Conservation (phyloP, 768 basidiomycete genomes). For the Hygrocybe punicea region DNA sequence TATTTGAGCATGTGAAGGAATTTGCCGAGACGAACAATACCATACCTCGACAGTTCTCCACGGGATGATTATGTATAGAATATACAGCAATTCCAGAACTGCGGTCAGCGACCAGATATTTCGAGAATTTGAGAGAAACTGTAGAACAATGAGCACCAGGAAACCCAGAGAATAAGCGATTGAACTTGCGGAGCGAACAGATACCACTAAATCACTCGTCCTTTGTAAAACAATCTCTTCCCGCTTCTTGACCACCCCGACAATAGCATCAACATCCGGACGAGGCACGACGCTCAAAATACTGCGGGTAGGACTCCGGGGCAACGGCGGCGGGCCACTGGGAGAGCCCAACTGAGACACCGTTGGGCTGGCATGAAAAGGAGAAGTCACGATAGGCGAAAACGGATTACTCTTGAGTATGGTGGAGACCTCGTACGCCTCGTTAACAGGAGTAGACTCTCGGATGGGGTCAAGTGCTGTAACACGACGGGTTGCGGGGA, state of each 20-base stretch:
- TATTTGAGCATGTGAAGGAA: not conserved
- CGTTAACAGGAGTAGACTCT: conserved; percentile 50
- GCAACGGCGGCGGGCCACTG: conserved; percentile 40
- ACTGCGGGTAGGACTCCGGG: conserved; percentile 40
- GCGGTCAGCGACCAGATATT: conserved; percentile 59
- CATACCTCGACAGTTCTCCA: conserved; percentile 48
- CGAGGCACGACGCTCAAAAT: conserved; percentile 36
- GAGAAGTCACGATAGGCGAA: conserved; percentile 23
- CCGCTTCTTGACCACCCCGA: conserved; percentile 32
- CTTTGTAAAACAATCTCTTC: conserved; percentile 35
- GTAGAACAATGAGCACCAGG: conserved; percentile 6
- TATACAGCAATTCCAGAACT: conserved; percentile 50
- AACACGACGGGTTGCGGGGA: conserved; percentile 24
- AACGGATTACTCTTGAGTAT: conserved; percentile 45
- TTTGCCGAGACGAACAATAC: not conserved
- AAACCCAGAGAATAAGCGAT: not conserved
- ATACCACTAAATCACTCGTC: conserved; percentile 35
- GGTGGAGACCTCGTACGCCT: conserved; percentile 49
- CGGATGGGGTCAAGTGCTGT: conserved; percentile 39
- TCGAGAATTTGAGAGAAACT: conserved; percentile 64
- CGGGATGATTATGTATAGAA: conserved; percentile 52
- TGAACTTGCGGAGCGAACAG: conserved; percentile 37
- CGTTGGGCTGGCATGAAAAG: not conserved
- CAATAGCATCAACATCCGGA: conserved; percentile 28
- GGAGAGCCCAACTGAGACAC: conserved; percentile 23